Base-by-base conservation (phyloP, 495 filamentous ascomycete genomes). In the Neurospora sublineolata region DNA sequence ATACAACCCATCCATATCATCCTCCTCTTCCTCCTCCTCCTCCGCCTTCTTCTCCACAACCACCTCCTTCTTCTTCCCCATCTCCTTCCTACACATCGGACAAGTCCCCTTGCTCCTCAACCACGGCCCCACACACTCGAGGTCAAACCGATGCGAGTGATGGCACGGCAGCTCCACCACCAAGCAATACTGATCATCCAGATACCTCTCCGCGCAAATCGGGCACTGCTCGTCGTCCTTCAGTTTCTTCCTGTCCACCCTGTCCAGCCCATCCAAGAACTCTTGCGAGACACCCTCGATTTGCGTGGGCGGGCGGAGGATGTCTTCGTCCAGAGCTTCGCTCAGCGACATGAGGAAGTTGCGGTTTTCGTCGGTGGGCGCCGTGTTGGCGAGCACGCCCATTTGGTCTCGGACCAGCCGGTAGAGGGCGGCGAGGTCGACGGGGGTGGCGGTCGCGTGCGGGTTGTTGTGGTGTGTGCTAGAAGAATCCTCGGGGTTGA, bases 71-170 rank as follows among this genome's bases (percentile, higher is more conserved):
- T 90, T 90, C 84, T 92, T 90, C 74, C 90, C 84, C 74, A 98
- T 82, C 52, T 94, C 89, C 77, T 88, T 87, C 64, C 94, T 85
- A 78, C 97, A 94, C 74, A 97, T 82, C 30, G 94, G 94, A 83
- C 94, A 99, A 3, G 90, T 97, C 12, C 92, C 90, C 79, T 97
- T 91, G 72, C 95, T 85, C 76, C 90, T 86, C 77, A 99, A 78
- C 95, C 95, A 99, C 2, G 95, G 94, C 67, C 86, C 85, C n/a
- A 99, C 91, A 78, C 95, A 99, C 79, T 98, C 94, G 16, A 97
- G 81, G 79, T 99, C 95, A 81, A 97, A 97, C 36, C 89, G 78
- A 79, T 99, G 95, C 27, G 85, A 87, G 12, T 85, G 85, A 75
- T 94, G 89, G 77, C 95, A 99, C 30, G 93, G 93, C 70, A 99